Evolutionary conservation across 495 filamentous ascomycete genomes (phyloP), one percentile per base, ranked within the genome.

Genomic region (Aspergillus affinis): DNA sequence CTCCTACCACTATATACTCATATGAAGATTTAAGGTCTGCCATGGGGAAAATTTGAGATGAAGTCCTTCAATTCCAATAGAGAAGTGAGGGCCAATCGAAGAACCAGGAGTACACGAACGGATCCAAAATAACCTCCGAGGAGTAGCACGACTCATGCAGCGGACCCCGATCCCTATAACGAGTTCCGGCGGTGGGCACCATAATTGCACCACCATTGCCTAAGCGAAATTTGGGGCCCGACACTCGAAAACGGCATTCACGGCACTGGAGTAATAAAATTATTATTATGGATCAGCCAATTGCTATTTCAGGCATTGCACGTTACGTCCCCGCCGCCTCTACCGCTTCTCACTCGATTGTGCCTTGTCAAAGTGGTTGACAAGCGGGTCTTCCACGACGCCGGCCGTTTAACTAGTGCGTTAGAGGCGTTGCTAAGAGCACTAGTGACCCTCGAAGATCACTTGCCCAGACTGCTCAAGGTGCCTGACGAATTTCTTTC

Each of bases 1-100:
- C 81, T 0, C 80, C 72, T 36, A 76, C 52, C 53, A 76, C 68
- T 23, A 77, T 67, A 51, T 70, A 75, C 57, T 75, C 73, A 48
- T 68, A 75, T 32, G 55, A 48, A 48, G 61, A 27, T 44, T 61
- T 60, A 26, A 56, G 47, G 54, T 23, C 55, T 23, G 55, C 60
- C 23, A 58, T 63, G 10, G 13, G 4, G 36, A 15, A 15, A 41
- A 17, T 0, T 8, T 15, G 2, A 0, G 8, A 10, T 41, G 36
- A 41, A 17, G 36, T 17, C 36, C 13, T 41, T 17, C 36, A 41
- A 41, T 41, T 41, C 5, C 13, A 17, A 41, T 4, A 0, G 12
- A 5, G 36, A 17, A 15, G 0, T 15, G 13, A 41, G 36, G 0
- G 36, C 36, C 36, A 17, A 41, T 41, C 13, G 36, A 41, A 15